Percentiles rank a stretch among this genome's conserved stretches.
phyloP scores from a whole-genome alignment of 345 rosid genomes.

The Pistacia atlantica region DNA sequence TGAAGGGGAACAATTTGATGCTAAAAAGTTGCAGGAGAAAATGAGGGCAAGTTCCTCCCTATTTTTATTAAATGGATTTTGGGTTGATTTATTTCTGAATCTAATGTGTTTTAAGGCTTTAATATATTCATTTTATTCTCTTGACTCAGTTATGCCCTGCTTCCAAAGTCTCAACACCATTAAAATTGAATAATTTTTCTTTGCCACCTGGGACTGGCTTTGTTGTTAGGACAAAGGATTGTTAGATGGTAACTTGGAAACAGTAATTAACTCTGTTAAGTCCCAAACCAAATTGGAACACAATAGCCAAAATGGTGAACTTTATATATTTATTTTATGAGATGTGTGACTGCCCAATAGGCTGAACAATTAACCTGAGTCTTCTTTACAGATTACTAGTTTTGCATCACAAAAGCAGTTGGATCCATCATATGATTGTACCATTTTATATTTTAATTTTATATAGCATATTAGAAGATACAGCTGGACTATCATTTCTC shows the following conservation, averaged over 20 bases:
- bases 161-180: background rate
- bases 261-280: background rate
- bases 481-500: background rate
- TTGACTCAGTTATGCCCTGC: background rate
- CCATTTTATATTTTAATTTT: background rate
- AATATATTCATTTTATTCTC: background rate
- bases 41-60: constrained; percentile 59
- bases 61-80: background rate
- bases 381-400: background rate
- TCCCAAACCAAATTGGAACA: background rate
- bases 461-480: background rate
- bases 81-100: background rate
- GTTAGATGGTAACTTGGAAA: background rate
- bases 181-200: background rate
- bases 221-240: background rate
- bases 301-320: background rate
- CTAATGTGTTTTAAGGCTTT: background rate
- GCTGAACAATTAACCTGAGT: background rate
- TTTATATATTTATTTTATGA: background rate
- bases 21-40: constrained; percentile 86
- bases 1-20: constrained; percentile 83
- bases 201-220: background rate
- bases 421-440: background rate
- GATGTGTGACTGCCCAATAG: background rate
- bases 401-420: background rate